Evolutionary conservation across 305 asterid genomes (phyloP).

Genomic region (Solanum hybrid): DNA sequence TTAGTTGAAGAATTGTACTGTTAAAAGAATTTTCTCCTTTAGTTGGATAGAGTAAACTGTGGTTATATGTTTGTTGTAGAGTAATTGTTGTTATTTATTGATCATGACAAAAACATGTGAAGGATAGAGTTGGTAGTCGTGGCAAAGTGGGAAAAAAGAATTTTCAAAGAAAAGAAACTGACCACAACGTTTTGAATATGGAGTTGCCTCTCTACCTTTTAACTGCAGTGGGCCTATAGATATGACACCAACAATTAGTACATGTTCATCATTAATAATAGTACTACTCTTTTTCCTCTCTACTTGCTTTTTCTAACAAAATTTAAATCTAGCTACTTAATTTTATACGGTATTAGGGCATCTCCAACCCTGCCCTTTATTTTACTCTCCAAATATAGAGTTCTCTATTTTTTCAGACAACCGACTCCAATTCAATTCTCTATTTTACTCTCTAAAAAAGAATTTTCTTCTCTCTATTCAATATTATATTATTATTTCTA

Average conservation of each 20-base stretch:
- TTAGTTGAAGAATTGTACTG: not conserved
- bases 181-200: not conserved
- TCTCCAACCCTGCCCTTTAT: too few species aligned
- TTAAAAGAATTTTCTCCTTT: not conserved
- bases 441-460: too few species aligned
- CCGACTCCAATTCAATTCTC: too few species aligned
- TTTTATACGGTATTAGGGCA: not conserved
- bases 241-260: not conserved
- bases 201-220: not conserved
- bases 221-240: not conserved
- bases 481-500: too few species aligned
- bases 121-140: not conserved
- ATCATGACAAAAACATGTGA: slow-evolving; percentile 2
- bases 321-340: not conserved
- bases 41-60: not conserved
- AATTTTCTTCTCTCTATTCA: too few species aligned
- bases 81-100: not conserved
- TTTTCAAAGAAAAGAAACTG: not conserved
- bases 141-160: not conserved
- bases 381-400: too few species aligned
- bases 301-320: not conserved
- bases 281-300: not conserved
- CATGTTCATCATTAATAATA: not conserved
- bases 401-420: too few species aligned
- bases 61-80: not conserved